Conservation (phyloP, 2,329 filamentous ascomycete species). For the Neofusicoccum laricinum region DNA sequence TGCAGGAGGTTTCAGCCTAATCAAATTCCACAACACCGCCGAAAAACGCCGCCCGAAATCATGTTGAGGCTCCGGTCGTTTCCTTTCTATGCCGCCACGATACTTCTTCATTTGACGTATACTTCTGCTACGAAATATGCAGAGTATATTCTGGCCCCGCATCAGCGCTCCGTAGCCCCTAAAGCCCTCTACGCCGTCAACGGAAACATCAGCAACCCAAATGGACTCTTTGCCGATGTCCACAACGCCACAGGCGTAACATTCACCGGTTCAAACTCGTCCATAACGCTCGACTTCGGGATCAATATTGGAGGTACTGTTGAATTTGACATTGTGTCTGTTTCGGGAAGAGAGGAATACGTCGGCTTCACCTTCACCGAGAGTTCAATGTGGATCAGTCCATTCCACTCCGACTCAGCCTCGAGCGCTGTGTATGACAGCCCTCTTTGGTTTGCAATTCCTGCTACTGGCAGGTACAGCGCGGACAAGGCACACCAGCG, state of each 20-base stretch:
- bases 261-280: conserved; percentile 32
- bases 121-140: conserved; percentile 28
- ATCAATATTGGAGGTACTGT: conserved; percentile 43
- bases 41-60: no score
- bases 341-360: conserved; percentile 26
- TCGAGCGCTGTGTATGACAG: conserved; percentile 46
- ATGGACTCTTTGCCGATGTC: conserved; percentile 27
- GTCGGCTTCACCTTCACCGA: conserved; percentile 44
- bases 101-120: no score
- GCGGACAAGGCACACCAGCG: conserved; percentile 41
- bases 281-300: conserved; percentile 41
- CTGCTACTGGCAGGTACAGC: conserved; percentile 39
- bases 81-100: no score
- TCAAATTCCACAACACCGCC: no score
- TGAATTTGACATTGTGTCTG: neutral
- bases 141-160: conserved; percentile 41
- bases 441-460: conserved; percentile 45
- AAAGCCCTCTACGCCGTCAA: conserved; percentile 35
- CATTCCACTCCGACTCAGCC: conserved; percentile 45
- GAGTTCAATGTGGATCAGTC: conserved; percentile 48
- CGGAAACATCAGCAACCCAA: conserved; percentile 36
- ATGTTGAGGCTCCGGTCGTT: no score
- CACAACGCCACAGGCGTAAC: conserved; percentile 25
- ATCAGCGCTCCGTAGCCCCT: conserved; percentile 34
- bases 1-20: no score